Base-by-base conservation (phyloP, 75 land plant genomes). In the Pinus albicaulis region DNA sequence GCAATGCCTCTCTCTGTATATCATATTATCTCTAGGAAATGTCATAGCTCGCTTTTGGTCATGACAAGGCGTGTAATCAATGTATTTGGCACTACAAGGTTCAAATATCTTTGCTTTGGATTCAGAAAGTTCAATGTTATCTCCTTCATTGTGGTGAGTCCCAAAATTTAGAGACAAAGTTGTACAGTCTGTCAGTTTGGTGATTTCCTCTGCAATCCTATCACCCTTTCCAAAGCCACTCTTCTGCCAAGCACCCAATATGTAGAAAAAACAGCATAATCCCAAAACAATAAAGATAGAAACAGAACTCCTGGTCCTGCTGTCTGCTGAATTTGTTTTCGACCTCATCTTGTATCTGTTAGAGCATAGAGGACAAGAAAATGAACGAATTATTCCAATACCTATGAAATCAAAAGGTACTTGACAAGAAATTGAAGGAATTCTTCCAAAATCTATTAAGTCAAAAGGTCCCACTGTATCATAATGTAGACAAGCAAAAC, bases 21-120 rank as follows among this genome's bases (percentile, higher is more conserved):
- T 82, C 87, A 94, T 89, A 66, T 81, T 88, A 2, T 83, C 88
- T 56, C 98, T 76, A 25, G 93, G 93, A 77, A 93, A 95, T n/a
- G 88, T 90, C 88, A 92, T 90, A 22, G 94, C 92, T n/a, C 96
- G 87, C 73, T 53, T 82, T 44, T 92, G 91, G 78, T 96, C 95
- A 55, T 93, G 93, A 81, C 99, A 96, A 3, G 99, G 99, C 0
- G 99, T 96, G 73, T 91, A 84, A 82, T 96, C 99, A 72, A 78
- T 83, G 74, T 83, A 96, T n/a, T 68, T 58, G 14, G 82, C 78
- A 73, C 69, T 76, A 31, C 99, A 96, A 23, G 99, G 91, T 77
- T 92, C 63, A 65, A 82, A 79, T 0, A 74, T 76, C 56, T 79
- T 78, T 1, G 69, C 41, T 66, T 87, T 79, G 4, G 88, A 15